Percentiles rank a stretch among this genome's conserved stretches.
Conservation (phyloP, 208 protist species). For the Vickermania spadyakhi region DNA sequence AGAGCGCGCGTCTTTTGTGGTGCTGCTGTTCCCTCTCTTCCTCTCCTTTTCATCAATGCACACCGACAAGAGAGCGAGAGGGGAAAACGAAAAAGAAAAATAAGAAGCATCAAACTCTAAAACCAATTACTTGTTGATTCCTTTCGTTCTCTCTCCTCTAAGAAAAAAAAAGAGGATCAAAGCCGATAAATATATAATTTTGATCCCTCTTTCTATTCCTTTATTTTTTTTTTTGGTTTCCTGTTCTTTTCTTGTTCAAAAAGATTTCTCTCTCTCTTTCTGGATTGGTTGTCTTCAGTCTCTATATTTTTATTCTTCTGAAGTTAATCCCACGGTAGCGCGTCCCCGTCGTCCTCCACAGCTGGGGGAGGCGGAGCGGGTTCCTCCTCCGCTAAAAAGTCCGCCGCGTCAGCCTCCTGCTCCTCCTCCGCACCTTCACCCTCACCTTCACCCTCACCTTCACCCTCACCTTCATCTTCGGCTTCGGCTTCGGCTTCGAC, state of each 20-base stretch:
- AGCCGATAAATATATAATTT: no score
- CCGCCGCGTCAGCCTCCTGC: not conserved
- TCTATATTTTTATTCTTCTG: constrained; percentile 7
- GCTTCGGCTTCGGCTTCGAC: not conserved
- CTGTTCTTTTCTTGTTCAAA: no score
- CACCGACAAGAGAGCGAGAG: no score
- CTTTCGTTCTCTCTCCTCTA: no score
- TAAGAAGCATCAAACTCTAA: no score
- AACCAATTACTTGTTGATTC: no score
- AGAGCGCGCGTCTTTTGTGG: no score
- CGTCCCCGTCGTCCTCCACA: constrained; percentile 3
- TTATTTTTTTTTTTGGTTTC: constrained; percentile 4
- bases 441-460: not conserved
- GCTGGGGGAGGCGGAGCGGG: not conserved
- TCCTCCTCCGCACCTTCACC: constrained; percentile 2
- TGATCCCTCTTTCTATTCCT: constrained; percentile 3
- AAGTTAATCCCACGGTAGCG: not conserved
- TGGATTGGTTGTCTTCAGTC: not conserved
- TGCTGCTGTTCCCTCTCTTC: no score
- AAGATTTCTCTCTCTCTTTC: not conserved
- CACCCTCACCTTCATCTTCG: not conserved
- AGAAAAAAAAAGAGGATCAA: no score
- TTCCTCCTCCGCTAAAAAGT: not conserved
- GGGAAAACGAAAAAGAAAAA: no score
- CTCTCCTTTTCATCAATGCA: no score